These are phyloP conservation scores for Perilla frutescens DNA, from an alignment of 257 asterid genomes.

Conservation along the genomic window DNA sequence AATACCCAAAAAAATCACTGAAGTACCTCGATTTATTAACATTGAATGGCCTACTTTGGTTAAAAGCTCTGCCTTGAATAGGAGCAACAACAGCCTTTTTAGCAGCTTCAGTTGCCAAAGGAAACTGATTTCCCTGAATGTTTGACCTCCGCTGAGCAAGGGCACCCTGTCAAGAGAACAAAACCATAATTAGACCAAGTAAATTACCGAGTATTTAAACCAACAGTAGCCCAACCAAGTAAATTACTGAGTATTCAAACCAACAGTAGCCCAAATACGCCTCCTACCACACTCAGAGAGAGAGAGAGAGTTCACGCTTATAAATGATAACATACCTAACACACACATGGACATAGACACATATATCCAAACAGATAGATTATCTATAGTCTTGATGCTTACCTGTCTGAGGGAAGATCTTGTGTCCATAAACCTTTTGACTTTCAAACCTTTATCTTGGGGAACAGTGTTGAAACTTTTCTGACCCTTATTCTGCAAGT, in stretches of 20 bases:
- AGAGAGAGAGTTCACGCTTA: not conserved
- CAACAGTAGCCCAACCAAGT: not conserved
- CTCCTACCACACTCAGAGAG: too few relatives aligned
- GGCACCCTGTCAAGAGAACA: slow-evolving; percentile 51
- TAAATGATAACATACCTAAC: not conserved
- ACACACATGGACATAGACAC: not conserved
- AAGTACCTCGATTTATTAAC: slow-evolving; percentile 59
- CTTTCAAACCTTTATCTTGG: slow-evolving; percentile 57
- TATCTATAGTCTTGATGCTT: slow-evolving; percentile 10
- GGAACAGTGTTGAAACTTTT: slow-evolving; percentile 42
- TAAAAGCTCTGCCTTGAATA: slow-evolving; percentile 50
- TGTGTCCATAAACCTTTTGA: slow-evolving; percentile 57
- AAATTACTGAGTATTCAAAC: not conserved
- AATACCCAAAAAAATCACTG: not conserved
- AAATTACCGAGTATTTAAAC: not conserved
- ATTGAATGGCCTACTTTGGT: slow-evolving; percentile 45
- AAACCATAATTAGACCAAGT: not conserved
- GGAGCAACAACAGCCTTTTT: slow-evolving; percentile 66
- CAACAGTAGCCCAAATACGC: not conserved
- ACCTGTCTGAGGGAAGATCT: slow-evolving; percentile 81
- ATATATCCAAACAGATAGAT: not conserved
- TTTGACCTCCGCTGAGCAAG: slow-evolving; percentile 68
- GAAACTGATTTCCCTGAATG: slow-evolving; percentile 65
- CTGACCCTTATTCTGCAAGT: slow-evolving; percentile 58
- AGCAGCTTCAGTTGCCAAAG: slow-evolving; percentile 74